Evolutionary conservation across 495 filamentous ascomycete species (phyloP), one percentile per base, ranked within the genome.

Genomic region (Jackrogersella minutella): DNA sequence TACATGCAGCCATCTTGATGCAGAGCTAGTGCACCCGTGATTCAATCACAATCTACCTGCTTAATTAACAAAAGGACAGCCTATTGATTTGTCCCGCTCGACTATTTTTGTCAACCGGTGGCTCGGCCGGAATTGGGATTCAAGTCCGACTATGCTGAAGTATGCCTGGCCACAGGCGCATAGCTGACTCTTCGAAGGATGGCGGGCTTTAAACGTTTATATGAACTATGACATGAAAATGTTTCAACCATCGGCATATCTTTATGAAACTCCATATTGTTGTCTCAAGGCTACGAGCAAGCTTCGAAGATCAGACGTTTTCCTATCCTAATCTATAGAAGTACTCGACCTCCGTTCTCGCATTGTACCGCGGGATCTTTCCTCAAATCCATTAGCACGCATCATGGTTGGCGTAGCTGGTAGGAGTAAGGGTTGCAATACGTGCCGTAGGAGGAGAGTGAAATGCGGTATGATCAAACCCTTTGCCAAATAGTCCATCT

Each of bases 401-500:
- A 64, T 51, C 58, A 75, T 75, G 73, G 69, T 64, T 40, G 72
- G 72, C 19, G 62, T 75, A 10, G 60, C 62, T n/a, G 73, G 73
- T 33, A 67, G 73, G 31, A 75, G 73, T 31, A 75, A 67, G n/a
- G 73, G 73, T 50, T 75, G 73, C 59, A 65, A 66, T 46, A 75
- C 73, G 17, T 75, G 73, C 46, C 69, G 69, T 1, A 68, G 22
- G 21, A 60, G 69, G 52, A 66, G 66, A 30, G 71, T 75, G 5
- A 72, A 67, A 57, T 75, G 73, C 47, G 73, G 73, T 75, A 66
- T 52, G 59, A 4, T n/a, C 16, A 52, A 44, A 6, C 13, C 19
- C 17, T 13, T 11, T 44, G 10, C 21, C 17, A 14, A 19, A 24
- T 2, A 14, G 41, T 28, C 31, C 46, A n/a, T 10, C 16, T 41